Conservation (phyloP, 2,329 filamentous ascomycete genomes). For the Coleophoma crateriformis region DNA sequence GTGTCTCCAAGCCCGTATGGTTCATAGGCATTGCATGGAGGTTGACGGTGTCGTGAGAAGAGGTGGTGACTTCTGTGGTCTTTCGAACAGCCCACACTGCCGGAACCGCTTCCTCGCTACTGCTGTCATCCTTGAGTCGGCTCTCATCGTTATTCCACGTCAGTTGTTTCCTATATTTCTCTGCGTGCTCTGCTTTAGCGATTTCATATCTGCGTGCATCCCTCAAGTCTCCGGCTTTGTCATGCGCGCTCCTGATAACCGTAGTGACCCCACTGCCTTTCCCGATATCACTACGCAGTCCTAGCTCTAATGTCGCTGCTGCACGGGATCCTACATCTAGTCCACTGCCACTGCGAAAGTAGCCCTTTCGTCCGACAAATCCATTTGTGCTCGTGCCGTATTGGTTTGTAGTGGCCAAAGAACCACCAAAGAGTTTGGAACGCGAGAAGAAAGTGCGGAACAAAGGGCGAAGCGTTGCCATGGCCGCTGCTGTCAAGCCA, state of each 20-base stretch:
- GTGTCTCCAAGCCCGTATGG: no score
- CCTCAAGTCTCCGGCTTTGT: background rate
- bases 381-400: background rate
- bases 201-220: background rate
- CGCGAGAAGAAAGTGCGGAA: constrained; percentile 15
- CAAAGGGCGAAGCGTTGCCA: constrained; percentile 20
- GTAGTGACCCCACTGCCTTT: constrained; percentile 7
- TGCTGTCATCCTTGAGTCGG: constrained; percentile 5
- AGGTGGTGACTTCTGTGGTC: constrained; percentile 9
- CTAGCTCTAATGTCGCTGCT: constrained; percentile 2
- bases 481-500: constrained; percentile 14
- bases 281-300: constrained; percentile 7
- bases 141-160: constrained; percentile 4
- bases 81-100: constrained; percentile 5
- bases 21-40: no score
- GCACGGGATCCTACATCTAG: background rate
- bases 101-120: constrained; percentile 5
- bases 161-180: background rate
- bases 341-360: constrained; percentile 5
- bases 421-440: constrained; percentile 8
- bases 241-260: constrained; percentile 6
- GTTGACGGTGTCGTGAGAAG: background rate
- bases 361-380: background rate
- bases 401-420: background rate
- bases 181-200: background rate